Evolutionary conservation across 192 early-diverging fungal genomes (phyloP).

Genomic region (Oehlia diaphana): DNA sequence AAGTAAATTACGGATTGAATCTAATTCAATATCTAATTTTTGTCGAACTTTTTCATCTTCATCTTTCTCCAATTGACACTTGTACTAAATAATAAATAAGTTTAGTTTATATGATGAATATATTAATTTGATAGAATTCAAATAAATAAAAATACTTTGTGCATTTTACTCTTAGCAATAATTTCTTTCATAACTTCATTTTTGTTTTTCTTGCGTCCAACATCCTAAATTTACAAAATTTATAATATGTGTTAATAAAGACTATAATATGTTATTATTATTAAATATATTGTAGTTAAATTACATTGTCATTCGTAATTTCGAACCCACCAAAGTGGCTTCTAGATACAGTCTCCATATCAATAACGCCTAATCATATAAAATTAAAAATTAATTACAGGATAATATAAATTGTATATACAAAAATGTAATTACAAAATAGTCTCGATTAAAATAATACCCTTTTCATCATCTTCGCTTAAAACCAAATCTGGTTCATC

Average conservation of each 20-base stretch:
- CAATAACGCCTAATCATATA: constrained; percentile 52
- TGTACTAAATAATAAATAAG: constrained; percentile 43
- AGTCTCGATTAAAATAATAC: not conserved
- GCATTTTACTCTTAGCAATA: constrained; percentile 94
- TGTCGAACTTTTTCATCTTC: constrained; percentile 78
- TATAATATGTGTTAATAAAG: not conserved
- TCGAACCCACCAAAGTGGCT: constrained; percentile 92
- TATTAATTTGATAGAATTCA: not conserved
- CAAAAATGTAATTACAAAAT: not conserved
- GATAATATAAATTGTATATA: not conserved
- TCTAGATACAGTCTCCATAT: constrained; percentile 64
- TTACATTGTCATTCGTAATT: constrained; percentile 48
- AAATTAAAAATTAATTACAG: not conserved
- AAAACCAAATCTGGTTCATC: constrained; percentile 64
- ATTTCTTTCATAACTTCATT: constrained; percentile 97
- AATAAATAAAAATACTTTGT: constrained; percentile 59
- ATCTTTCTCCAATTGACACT: constrained; percentile 87
- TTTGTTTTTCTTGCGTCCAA: constrained; percentile 76
- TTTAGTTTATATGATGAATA: not conserved
- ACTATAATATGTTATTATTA: not conserved
- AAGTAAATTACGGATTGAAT: constrained; percentile 76
- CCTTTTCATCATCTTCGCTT: constrained; percentile 48
- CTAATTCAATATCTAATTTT: constrained; percentile 89
- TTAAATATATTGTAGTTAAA: not conserved
- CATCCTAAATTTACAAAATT: constrained; percentile 29